Conservation (phyloP, 495 filamentous ascomycete genomes). For the Apodospora peruviana region DNA sequence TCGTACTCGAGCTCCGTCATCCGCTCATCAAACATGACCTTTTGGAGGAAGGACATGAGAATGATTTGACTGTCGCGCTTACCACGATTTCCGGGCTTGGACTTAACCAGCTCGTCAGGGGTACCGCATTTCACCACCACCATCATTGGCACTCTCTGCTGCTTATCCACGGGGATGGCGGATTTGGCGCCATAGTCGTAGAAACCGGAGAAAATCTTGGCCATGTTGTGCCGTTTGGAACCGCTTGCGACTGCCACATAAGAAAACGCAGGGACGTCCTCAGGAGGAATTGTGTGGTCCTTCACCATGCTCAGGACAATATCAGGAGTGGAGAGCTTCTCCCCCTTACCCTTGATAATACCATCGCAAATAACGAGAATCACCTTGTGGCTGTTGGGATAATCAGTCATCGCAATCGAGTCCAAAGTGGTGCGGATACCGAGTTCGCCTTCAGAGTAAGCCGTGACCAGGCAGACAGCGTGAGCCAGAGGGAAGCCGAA, state of each 20-base stretch:
- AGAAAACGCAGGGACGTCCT: constrained; percentile 82
- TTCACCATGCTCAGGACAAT: constrained; percentile 91
- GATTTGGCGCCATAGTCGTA: constrained; percentile 90
- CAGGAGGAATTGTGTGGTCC: constrained; percentile 70
- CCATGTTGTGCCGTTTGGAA: constrained; percentile 98
- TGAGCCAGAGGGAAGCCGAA: constrained; percentile 95
- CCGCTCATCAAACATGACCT: constrained; percentile 99
- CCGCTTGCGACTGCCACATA: constrained; percentile 96
- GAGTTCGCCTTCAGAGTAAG: constrained; percentile 93
- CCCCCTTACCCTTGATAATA: constrained; percentile 94
- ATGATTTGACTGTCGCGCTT: constrained; percentile 99
- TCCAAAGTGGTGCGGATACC: constrained; percentile 91
- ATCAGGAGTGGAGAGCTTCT: constrained; percentile 81
- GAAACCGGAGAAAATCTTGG: constrained; percentile 95
- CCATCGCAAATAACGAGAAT: constrained; percentile 97
- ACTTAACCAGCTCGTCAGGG: constrained; percentile 68
- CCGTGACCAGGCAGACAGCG: constrained; percentile 88
- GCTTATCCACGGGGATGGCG: constrained; percentile 74
- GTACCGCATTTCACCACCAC: constrained; percentile 95
- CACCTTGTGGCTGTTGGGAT: constrained; percentile 96
- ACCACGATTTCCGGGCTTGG: constrained; percentile 93
- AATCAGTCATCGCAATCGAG: constrained; percentile 95
- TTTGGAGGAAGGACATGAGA: constrained; percentile 98
- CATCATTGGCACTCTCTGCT: constrained; percentile 99
- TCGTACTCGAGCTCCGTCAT: constrained; percentile 99